A percentile compares a stretch with the other conserved stretches of the same genome.
These are phyloP conservation scores for Meyerozyma carpophila DNA, from an alignment of 1,139 yeast genomes.

Conservation along the genomic window DNA sequence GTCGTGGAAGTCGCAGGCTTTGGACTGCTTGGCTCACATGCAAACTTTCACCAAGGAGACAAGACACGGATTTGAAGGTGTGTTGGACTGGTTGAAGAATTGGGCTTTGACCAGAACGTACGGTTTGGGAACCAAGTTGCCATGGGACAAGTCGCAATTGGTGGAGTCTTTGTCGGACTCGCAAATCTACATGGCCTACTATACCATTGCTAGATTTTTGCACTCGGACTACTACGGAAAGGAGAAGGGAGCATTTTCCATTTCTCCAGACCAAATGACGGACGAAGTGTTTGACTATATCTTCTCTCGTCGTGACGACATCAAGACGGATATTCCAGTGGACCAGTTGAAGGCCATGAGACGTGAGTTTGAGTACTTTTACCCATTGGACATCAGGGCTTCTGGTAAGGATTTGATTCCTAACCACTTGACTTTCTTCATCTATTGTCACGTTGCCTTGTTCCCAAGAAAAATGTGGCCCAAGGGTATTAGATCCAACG, in stretches of 20 bases:
- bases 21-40: constrained; percentile 74
- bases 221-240: constrained; percentile 86
- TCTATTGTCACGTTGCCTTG: constrained; percentile 86
- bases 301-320: constrained; percentile 65
- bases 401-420: constrained; percentile 98
- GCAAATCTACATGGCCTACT: constrained; percentile 93
- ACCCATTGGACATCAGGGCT: constrained; percentile 85
- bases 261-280: constrained; percentile 81
- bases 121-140: constrained; percentile 92
- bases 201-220: constrained; percentile 82
- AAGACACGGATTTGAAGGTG: constrained; percentile 89
- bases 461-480: constrained; percentile 95
- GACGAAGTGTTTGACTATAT: constrained; percentile 92
- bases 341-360: constrained; percentile 69
- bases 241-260: constrained; percentile 64
- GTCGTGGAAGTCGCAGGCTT: constrained; percentile 79
- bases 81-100: constrained; percentile 92
- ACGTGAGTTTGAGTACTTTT: constrained; percentile 93
- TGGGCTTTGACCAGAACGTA: constrained; percentile 98
- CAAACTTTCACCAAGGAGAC: constrained; percentile 81
- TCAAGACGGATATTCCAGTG: constrained; percentile 57
- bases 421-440: constrained; percentile 93
- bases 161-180: constrained; percentile 96
- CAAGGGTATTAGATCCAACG: constrained; percentile 87
- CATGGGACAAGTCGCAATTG: constrained; percentile 94